Base-by-base conservation (phyloP, 768 basidiomycete genomes). In the Suillus subluteus region DNA sequence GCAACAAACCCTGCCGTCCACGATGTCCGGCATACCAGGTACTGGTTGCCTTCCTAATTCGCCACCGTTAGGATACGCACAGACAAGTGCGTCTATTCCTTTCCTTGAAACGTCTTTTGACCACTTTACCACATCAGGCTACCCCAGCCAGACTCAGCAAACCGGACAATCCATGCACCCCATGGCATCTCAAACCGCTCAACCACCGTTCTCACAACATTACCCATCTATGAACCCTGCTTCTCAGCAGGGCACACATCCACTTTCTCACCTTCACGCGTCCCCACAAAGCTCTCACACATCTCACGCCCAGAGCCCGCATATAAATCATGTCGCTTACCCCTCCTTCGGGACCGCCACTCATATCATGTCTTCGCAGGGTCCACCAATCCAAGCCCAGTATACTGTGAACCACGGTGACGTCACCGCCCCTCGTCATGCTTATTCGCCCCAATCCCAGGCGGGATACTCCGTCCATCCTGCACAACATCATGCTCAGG, bases 261-360 rank as follows among this genome's bases (percentile, higher is more conserved):
- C 58, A 9, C 58, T 18, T 59, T 41, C 58, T 59, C 58, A 59
- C 18, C 58, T 41, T 30, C 58, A 41, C 16, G 5, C 23, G 9
- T 40, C 55, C 21, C 21, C 58, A 12, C 58, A 59, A 59, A 40
- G 58, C 58, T 59, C 38, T 54, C 26, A 54, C 18, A 32, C 58
- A 18, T 40, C 38, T 59, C 58, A 59, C 40, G 40, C 58, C 58
- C 58, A 59, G 26, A 41, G 1, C 23, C 58, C 26, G 26, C 26
- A 59, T 41, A 41, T 40, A 16, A 26, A 59, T 21, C 40, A 59
- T 59, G 26, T 6, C 21, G 18, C 58, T 41, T 30, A 59, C 40
- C 58, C 58, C 16, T 59, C 58, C 9, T 41, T 18, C 16, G 58
- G 40, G 40, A 21, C 18, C 26, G 40, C 58, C 4, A 30, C 40